Conservation (phyloP, 805 yeast species). For the Saccharomyces paradoxus region DNA sequence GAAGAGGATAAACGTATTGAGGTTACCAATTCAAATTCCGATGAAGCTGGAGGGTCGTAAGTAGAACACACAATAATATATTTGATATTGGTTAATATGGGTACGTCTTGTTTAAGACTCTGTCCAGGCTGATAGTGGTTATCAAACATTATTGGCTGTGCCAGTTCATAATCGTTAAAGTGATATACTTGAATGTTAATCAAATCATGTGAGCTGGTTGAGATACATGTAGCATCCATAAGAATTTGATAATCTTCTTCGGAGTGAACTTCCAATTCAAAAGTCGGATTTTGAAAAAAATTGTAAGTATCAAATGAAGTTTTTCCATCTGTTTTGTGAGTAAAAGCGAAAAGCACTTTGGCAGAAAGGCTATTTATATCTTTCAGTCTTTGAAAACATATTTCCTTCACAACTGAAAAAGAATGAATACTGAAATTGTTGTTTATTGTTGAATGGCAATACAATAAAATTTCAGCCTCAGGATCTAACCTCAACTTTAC, state of each 20-base stretch:
- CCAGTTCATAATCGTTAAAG: conserved; percentile 13
- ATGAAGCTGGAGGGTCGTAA: not conserved
- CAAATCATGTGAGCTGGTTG: conserved; percentile 5
- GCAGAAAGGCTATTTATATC: not conserved
- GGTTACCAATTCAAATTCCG: not conserved
- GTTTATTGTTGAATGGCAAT: conserved; percentile 20
- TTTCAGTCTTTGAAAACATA: not conserved
- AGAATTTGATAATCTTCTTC: conserved; percentile 4
- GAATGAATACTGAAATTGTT: conserved; percentile 19
- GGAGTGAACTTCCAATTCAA: conserved; percentile 9
- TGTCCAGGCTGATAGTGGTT: conserved; percentile 7
- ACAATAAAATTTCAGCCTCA: conserved; percentile 3
- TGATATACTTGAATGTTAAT: conserved; percentile 21
- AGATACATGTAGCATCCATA: conserved; percentile 13
- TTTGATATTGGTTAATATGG: conserved; percentile 13
- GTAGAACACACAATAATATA: conserved; percentile 21
- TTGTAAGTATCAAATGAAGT: conserved; percentile 2
- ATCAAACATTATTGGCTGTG: conserved; percentile 17
- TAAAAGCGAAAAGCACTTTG: not conserved
- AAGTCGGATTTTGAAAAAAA: conserved; percentile 21
- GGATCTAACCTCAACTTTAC: conserved; percentile 18
- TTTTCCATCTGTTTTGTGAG: not conserved
- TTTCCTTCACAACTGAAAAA: conserved; percentile 4
- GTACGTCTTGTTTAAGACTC: conserved; percentile 7
- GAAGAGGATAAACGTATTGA: not conserved